A percentile compares a stretch with the other conserved stretches of the same genome.
phyloP scores from a whole-genome alignment of 768 basidiomycete genomes.

The Melanogaster broomeanus region DNA sequence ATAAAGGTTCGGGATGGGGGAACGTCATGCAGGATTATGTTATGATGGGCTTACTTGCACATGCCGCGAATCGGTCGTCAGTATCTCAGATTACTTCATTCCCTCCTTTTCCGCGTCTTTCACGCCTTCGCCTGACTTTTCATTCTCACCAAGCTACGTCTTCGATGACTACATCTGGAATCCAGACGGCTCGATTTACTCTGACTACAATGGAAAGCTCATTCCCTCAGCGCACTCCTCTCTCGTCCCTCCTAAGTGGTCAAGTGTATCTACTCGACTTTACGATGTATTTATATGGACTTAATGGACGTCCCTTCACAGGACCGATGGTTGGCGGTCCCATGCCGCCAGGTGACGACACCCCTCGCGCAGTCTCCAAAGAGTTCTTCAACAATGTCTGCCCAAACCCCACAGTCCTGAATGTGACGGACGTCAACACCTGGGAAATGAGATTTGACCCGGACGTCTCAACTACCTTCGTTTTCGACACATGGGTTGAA shows the following conservation, averaged over 20 bases:
- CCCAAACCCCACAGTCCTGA: slow-evolving; percentile 36
- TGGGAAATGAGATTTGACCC: slow-evolving; percentile 29
- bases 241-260: slow-evolving; percentile 42
- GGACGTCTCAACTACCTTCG: slow-evolving; percentile 23
- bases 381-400: slow-evolving; percentile 45
- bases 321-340: slow-evolving; percentile 45
- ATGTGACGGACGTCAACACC: slow-evolving; percentile 28
- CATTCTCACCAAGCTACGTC: slow-evolving; percentile 33
- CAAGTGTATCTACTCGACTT: background rate
- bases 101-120: background rate
- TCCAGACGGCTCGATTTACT: slow-evolving; percentile 33
- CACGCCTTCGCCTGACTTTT: slow-evolving; percentile 4
- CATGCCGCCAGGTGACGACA: slow-evolving; percentile 32
- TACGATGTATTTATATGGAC: background rate
- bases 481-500: slow-evolving; percentile 42
- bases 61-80: slow-evolving; percentile 37
- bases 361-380: slow-evolving; percentile 37
- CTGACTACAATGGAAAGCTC: slow-evolving; percentile 36
- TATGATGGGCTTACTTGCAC: slow-evolving; percentile 37
- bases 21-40: slow-evolving; percentile 44
- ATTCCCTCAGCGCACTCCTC: no score
- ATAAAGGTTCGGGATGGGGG: slow-evolving; percentile 40
- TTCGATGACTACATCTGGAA: slow-evolving; percentile 48
- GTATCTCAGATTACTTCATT: background rate
- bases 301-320: slow-evolving; percentile 11